Conservation (phyloP, 805 yeast genomes). For the Millerago galiae region DNA sequence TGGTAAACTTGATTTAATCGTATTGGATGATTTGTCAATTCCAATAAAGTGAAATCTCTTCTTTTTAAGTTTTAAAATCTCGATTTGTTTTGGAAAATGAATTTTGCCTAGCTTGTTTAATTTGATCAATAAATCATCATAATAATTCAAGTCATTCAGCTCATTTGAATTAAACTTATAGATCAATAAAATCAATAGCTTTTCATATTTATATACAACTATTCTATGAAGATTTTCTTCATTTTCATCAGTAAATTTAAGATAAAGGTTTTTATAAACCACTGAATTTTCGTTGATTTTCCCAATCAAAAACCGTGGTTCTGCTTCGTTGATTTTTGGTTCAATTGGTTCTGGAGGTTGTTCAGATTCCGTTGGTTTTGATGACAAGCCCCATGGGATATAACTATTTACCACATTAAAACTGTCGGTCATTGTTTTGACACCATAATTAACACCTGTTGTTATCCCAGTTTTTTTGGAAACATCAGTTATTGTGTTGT, state of each 20-base stretch:
- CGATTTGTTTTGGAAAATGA: conserved; percentile 7
- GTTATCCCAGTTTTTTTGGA: conserved; percentile 15
- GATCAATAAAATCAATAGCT: conserved; percentile 8
- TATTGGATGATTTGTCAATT: conserved; percentile 2
- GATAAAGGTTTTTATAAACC: conserved; percentile 17
- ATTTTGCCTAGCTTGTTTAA: conserved; percentile 6
- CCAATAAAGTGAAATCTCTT: conserved; percentile 14
- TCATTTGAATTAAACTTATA: conserved; percentile 15
- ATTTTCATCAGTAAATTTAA: conserved; percentile 9
- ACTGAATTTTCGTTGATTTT: conserved; percentile 9
- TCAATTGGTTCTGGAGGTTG: background rate
- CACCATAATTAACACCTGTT: conserved; percentile 19
- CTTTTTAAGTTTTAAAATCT: background rate
- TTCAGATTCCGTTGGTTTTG: background rate
- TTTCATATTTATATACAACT: conserved; percentile 12
- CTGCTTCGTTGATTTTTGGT: background rate
- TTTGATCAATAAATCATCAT: conserved; percentile 7
- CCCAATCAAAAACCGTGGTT: conserved; percentile 15
- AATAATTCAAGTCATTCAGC: conserved; percentile 12
- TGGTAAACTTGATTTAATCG: conserved; percentile 17
- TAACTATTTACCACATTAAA: conserved; percentile 8
- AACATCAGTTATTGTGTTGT: conserved; percentile 19
- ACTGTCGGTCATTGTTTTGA: conserved; percentile 11
- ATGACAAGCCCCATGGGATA: conserved; percentile 8
- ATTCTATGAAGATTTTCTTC: conserved; percentile 14